Percentiles rank a stretch among this genome's conserved stretches.
phyloP scores from a whole-genome alignment of 1,284 basidiomycete species.

The Moesziomyces parantarcticus region DNA sequence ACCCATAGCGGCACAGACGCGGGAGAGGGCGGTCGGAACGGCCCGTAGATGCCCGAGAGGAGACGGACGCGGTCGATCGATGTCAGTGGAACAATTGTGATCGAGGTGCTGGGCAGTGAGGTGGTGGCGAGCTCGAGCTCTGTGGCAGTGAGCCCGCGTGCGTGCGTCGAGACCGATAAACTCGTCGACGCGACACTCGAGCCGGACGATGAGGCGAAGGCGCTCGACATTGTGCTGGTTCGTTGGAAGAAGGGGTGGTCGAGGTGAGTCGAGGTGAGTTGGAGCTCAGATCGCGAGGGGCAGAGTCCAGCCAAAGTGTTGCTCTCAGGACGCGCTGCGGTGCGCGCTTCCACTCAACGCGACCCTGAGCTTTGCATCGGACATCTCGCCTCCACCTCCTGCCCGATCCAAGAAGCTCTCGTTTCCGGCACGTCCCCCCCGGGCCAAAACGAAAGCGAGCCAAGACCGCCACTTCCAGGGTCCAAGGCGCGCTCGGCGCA shows the following conservation, averaged over 20 bases:
- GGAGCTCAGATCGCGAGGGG: neutral
- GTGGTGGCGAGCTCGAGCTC: constrained; percentile 53
- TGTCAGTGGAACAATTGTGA: constrained; percentile 60
- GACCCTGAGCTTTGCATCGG: neutral
- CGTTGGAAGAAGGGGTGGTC: neutral
- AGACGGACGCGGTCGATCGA: constrained; percentile 63
- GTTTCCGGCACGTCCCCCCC: neutral
- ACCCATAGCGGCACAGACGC: constrained; percentile 91
- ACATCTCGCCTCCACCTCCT: constrained; percentile 1
- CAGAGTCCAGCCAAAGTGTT: no score
- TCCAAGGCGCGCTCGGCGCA: constrained; percentile 13
- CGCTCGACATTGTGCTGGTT: constrained; percentile 11
- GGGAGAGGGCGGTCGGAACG: constrained; percentile 86
- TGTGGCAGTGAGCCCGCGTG: constrained; percentile 11
- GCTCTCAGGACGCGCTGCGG: constrained; percentile 18
- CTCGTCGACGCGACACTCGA: constrained; percentile 12
- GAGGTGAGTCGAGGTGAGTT: no score
- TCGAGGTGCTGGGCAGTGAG: constrained; percentile 38
- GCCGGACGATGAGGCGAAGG: constrained; percentile 14
- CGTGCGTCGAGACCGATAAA: constrained; percentile 20
- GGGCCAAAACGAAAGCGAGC: neutral
- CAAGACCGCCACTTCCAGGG: constrained; percentile 12
- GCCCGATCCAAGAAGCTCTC: neutral
- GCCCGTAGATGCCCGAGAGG: constrained; percentile 76
- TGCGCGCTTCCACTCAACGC: constrained; percentile 29